Conservation (phyloP, 2,329 filamentous ascomycete species). For the Dissoconium aciculare region DNA sequence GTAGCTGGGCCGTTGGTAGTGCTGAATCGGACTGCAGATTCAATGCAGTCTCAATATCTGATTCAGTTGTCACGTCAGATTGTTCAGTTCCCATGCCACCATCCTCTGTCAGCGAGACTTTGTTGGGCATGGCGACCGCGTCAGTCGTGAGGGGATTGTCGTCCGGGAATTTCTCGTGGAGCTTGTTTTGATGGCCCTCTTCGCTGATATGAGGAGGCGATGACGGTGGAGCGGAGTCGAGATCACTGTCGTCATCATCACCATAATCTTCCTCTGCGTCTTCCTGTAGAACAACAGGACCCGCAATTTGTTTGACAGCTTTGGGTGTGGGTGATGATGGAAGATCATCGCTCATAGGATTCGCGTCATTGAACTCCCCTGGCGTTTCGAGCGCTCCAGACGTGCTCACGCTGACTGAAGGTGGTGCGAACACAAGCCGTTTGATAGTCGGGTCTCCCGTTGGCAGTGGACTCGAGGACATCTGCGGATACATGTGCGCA, state of each 20-base stretch:
- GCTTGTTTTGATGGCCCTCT: conserved; percentile 1
- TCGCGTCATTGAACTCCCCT: conserved; percentile 24
- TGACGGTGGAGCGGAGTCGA: conserved; percentile 15
- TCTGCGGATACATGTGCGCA: conserved; percentile 51
- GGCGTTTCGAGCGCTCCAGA: conserved; percentile 29
- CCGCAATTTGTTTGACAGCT: conserved; percentile 12
- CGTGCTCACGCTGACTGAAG: no score
- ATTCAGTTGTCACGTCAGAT: not conserved
- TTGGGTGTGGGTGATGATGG: conserved; percentile 40
- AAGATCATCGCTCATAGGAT: conserved; percentile 32
- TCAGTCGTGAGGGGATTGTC: no score
- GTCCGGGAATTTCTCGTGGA: no score
- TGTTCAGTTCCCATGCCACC: no score
- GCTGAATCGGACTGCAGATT: conserved; percentile 16
- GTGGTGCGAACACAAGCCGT: no score
- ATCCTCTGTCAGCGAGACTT: no score
- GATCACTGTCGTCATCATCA: conserved; percentile 3
- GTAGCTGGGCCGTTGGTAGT: conserved; percentile 15
- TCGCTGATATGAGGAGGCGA: no score
- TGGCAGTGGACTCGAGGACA: conserved; percentile 40
- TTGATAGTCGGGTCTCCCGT: no score
- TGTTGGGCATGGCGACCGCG: no score
- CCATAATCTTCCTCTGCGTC: conserved; percentile 12
- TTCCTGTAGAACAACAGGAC: not conserved
- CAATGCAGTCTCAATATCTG: no score